These are phyloP conservation scores for Tetrapisispora namnaoensis DNA, from an alignment of 805 yeast genomes.

Conservation along the genomic window DNA sequence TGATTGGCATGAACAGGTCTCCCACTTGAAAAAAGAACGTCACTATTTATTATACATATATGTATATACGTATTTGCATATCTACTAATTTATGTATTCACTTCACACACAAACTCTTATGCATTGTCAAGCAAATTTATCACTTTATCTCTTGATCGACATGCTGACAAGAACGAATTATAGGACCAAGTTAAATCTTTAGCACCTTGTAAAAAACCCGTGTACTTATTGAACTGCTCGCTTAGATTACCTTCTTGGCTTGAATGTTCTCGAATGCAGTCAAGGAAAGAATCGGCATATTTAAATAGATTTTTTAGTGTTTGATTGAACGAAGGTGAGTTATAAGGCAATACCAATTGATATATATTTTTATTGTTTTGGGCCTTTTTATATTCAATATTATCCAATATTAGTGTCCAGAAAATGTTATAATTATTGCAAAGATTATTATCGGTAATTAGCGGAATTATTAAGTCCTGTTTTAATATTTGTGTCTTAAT, in stretches of 20 bases:
- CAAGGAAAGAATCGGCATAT: conserved; percentile 62
- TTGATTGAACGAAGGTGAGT: conserved; percentile 35
- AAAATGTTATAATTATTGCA: conserved; percentile 12
- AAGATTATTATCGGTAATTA: conserved; percentile 5
- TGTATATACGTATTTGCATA: not conserved
- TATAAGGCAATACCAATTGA: conserved; percentile 14
- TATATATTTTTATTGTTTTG: not conserved
- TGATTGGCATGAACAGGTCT: no score
- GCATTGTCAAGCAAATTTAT: not conserved
- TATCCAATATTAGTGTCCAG: conserved; percentile 18
- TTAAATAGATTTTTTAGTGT: conserved; percentile 38
- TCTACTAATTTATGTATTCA: not conserved
- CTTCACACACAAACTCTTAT: not conserved
- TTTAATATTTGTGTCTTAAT: conserved; percentile 31
- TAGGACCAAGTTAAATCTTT: conserved; percentile 84
- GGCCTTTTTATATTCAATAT: conserved; percentile 5
- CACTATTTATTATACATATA: not conserved
- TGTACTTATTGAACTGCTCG: conserved; percentile 76
- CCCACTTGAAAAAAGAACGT: no score
- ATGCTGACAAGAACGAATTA: conserved; percentile 62
- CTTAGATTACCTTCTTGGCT: conserved; percentile 64
- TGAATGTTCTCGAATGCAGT: conserved; percentile 47
- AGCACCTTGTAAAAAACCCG: conserved; percentile 87
- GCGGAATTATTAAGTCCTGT: conserved; percentile 36
- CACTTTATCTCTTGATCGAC: conserved; percentile 45